A percentile compares a stretch with the other conserved stretches of the same genome.
Conservation (phyloP, 176 grass and related monocot species). For the Stipa capillata region DNA sequence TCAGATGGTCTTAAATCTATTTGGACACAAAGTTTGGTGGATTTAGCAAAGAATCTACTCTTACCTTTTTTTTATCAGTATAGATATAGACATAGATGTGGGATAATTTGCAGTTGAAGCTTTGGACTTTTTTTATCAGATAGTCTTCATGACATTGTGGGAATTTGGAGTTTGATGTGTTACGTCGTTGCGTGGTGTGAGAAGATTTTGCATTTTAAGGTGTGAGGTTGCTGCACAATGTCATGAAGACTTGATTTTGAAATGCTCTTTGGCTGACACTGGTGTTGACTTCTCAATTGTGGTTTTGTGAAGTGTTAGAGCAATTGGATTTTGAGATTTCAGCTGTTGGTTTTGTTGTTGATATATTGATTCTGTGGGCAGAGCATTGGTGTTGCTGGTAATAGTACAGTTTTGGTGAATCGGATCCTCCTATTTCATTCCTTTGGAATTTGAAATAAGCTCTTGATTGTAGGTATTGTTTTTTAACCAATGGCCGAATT, state of each 20-base stretch:
- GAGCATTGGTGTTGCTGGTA: not conserved
- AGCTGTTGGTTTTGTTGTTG: not conserved
- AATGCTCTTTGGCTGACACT: not conserved
- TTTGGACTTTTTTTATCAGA: no score
- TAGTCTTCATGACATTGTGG: not conserved
- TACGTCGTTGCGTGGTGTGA: not conserved
- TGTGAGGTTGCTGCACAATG: not conserved
- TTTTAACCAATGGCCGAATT: not conserved
- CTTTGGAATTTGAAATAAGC: not conserved
- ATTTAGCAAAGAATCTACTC: not conserved
- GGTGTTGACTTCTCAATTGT: not conserved
- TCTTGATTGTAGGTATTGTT: not conserved
- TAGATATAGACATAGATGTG: not conserved
- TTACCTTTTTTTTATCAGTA: not conserved
- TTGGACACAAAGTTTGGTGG: not conserved
- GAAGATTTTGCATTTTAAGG: not conserved
- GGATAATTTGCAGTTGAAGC: not conserved
- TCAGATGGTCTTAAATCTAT: not conserved
- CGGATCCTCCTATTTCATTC: not conserved
- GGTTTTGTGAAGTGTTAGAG: not conserved
- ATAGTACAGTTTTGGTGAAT: not conserved
- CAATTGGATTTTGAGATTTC: not conserved
- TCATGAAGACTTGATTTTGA: not conserved
- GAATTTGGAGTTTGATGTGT: not conserved
- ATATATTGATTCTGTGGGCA: not conserved